Evolutionary conservation across 768 basidiomycete species (phyloP).

Genomic region (Naematelia aurantialba): DNA sequence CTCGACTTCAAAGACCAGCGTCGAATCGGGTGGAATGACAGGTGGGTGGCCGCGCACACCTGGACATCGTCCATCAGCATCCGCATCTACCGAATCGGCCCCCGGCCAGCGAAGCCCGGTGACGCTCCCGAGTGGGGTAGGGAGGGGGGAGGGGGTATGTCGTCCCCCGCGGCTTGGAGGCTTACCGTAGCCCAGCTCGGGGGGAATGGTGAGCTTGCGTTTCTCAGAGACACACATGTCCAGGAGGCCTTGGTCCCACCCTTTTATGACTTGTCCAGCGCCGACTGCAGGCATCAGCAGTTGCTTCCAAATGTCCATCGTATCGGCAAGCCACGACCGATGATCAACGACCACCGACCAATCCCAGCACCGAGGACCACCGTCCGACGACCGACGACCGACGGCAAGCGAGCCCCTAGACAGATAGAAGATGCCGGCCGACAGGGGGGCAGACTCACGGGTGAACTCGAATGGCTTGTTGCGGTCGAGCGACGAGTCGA

Average conservation of each 20-base stretch:
- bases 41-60: slow-evolving; percentile 64
- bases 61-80: slow-evolving; percentile 8
- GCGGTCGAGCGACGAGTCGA: slow-evolving; percentile 85
- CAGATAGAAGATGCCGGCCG: no score
- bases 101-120: no score
- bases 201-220: slow-evolving; percentile 80
- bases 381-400: no score
- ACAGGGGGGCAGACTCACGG: slow-evolving; percentile 51
- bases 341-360: no score
- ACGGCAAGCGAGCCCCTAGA: no score
- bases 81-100: no score
- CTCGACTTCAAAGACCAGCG: slow-evolving; percentile 82
- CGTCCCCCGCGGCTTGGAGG: no score
- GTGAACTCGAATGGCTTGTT: slow-evolving; percentile 70
- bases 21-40: slow-evolving; percentile 73
- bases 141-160: no score
- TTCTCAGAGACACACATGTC: slow-evolving; percentile 85
- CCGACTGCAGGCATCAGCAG: slow-evolving; percentile 37
- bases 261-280: slow-evolving; percentile 50
- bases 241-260: slow-evolving; percentile 51
- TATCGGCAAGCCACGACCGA: no score
- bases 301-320: no score
- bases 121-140: no score
- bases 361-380: not conserved
- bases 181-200: slow-evolving; percentile 76